Conservation (phyloP, 2,329 filamentous ascomycete species). For the Aspergillus fumigatiaffinis region DNA sequence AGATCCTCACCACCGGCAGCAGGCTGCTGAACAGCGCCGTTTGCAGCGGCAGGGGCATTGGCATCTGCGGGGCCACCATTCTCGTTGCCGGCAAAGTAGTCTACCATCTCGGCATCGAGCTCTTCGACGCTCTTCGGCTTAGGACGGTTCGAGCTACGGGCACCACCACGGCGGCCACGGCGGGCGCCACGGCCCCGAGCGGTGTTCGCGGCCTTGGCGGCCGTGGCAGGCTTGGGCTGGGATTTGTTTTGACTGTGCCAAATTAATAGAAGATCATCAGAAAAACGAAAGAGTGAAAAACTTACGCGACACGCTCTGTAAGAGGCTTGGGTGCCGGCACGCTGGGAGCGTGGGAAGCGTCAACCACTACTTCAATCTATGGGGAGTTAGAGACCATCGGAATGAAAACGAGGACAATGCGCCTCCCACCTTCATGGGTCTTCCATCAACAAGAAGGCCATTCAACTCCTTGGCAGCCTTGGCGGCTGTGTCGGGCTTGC, state of each 20-base stretch:
- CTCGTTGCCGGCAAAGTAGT: slow-evolving; percentile 67
- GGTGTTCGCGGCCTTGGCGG: slow-evolving; percentile 61
- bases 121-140: slow-evolving; percentile 90
- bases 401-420: not conserved
- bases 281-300: slow-evolving; percentile 9
- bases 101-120: slow-evolving; percentile 94
- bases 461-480: slow-evolving; percentile 83
- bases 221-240: slow-evolving; percentile 77
- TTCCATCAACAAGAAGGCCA: slow-evolving; percentile 82
- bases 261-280: slow-evolving; percentile 18
- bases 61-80: slow-evolving; percentile 36
- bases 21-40: slow-evolving; percentile 46
- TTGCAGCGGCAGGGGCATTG: slow-evolving; percentile 38
- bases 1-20: slow-evolving; percentile 50
- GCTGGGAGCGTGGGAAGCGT: slow-evolving; percentile 66
- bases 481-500: slow-evolving; percentile 72
- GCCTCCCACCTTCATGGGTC: slow-evolving; percentile 74
- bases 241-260: slow-evolving; percentile 57
- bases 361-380: slow-evolving; percentile 86
- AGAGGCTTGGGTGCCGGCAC: slow-evolving; percentile 69
- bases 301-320: slow-evolving; percentile 76
- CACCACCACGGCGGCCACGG: slow-evolving; percentile 47
- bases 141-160: slow-evolving; percentile 60
- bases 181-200: slow-evolving; percentile 38
- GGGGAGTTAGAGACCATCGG: slow-evolving; percentile 13